Base-by-base conservation (phyloP, 2,329 filamentous ascomycete genomes). In the Pseudopithomyces maydicus region DNA sequence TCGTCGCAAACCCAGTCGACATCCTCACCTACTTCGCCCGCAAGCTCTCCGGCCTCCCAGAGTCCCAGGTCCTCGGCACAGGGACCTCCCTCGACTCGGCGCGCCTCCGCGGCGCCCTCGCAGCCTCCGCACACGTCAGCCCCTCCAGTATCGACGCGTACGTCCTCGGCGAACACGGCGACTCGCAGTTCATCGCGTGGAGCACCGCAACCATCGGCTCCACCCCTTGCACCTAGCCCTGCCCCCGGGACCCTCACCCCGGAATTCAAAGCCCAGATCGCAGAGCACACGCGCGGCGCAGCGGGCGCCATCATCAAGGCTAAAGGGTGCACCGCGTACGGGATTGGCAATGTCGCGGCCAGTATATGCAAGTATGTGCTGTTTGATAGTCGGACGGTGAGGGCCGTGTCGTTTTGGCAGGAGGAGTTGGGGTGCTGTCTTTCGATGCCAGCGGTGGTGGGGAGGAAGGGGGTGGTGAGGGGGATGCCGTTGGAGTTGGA, bases 1-100 rank as follows among this genome's bases (percentile, higher is more conserved):
- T 85, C 1, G 81, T 85, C 3, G 78, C 83, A 2, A 84, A 85
- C 64, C 83, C 83, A 0, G 82, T 85, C 19, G 83, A 85, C 63
- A 72, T 85, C 26, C 72, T 85, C 33, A 84, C 83, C 1, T 78
- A 80, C 44, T 77, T 84, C 49, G 81, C 79, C 3, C 77, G 78
- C 32, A 72, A 79, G 44, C 67, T 82, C 15, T 81, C 80, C 0
- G 78, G 80, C 1, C 73, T 85, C 1, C 82, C 82, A 0, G 64
- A 74, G 36, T 68, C 62, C 10, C 83, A 84, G 58, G 82, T 85
- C 12, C 63, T 85, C 22, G 83, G 83, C 0, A 81, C 80, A 3
- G 83, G 83, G 11, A 85, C 83, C 0, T 81, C 79, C 61, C 74
- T 85, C 3, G 83, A 85, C 60, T 82, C 82, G 0, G 78, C 80